Conservation (phyloP, 768 basidiomycete species). For the Lactarius pseudohatsudake region DNA sequence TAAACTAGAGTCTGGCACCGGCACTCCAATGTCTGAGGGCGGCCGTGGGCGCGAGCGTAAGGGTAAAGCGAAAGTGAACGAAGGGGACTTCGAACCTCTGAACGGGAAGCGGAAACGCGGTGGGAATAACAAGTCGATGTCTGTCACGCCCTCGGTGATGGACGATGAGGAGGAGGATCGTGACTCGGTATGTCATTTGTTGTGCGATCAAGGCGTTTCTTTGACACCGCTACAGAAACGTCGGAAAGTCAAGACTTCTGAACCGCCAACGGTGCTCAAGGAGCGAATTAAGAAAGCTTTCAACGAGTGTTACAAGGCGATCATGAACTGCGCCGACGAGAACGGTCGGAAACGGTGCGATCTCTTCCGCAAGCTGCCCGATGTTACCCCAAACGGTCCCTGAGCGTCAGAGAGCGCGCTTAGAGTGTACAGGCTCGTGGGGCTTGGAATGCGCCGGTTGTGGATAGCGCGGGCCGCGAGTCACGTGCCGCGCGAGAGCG, state of each 20-base stretch:
- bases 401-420: no score
- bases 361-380: conserved; percentile 85
- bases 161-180: conserved; percentile 80
- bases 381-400: no score
- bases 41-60: conserved; percentile 55
- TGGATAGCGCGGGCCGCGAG: no score
- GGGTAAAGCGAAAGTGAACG: conserved; percentile 54
- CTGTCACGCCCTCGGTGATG: conserved; percentile 69
- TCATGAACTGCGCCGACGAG: conserved; percentile 67
- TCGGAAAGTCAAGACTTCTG: conserved; percentile 68
- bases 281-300: conserved; percentile 86
- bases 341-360: conserved; percentile 80
- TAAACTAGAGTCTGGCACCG: conserved; percentile 60
- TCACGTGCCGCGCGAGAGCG: no score
- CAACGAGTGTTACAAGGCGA: conserved; percentile 71
- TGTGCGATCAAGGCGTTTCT: not conserved
- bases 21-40: conserved; percentile 63
- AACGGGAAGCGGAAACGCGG: conserved; percentile 76
- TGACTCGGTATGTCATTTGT: conserved; percentile 50
- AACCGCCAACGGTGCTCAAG: conserved; percentile 56
- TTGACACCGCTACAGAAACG: conserved; percentile 62
- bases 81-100: conserved; percentile 34
- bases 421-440: no score
- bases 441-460: no score
- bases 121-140: conserved; percentile 60